Percentiles rank a stretch among this genome's conserved stretches.
These are phyloP conservation scores for Ogataea salicorniae DNA, from an alignment of 805 yeast species.

Conservation along the genomic window DNA sequence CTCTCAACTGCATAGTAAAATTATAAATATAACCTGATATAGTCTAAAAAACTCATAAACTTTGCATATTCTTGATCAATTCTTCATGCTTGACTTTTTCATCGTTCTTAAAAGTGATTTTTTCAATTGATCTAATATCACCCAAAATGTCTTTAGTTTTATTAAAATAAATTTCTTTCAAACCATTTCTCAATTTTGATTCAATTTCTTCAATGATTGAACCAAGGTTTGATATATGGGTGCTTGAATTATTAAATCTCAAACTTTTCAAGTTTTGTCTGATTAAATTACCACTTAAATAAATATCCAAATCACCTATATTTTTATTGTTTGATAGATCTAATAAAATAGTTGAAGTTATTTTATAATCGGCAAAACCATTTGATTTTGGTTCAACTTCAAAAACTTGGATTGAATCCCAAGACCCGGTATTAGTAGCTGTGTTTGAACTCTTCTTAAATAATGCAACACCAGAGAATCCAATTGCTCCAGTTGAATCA, in stretches of 20 bases:
- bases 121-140: slow-evolving; percentile 48
- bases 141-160: slow-evolving; percentile 85
- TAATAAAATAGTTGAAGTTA: slow-evolving; percentile 85
- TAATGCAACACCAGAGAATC: slow-evolving; percentile 88
- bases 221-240: slow-evolving; percentile 87
- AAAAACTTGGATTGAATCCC: slow-evolving; percentile 95
- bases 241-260: slow-evolving; percentile 38
- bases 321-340: slow-evolving; percentile 45
- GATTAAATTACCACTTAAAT: slow-evolving; percentile 77
- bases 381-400: slow-evolving; percentile 51
- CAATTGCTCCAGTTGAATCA: slow-evolving; percentile 40
- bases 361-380: slow-evolving; percentile 48
- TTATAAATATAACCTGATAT: background rate
- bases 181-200: slow-evolving; percentile 74
- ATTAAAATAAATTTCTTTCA: slow-evolving; percentile 93
- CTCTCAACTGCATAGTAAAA: background rate
- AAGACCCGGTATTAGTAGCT: slow-evolving; percentile 47
- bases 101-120: slow-evolving; percentile 30
- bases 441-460: slow-evolving; percentile 53
- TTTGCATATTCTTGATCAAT: slow-evolving; percentile 35
- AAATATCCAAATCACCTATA: slow-evolving; percentile 28
- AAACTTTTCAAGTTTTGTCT: slow-evolving; percentile 68
- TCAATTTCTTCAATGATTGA: slow-evolving; percentile 83
- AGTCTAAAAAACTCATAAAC: slow-evolving; percentile 12
- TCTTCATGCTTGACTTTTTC: slow-evolving; percentile 38